Percentiles rank a stretch among this genome's conserved stretches.
phyloP scores from a whole-genome alignment of 2,329 filamentous ascomycete species.

The Fusarium sp. region DNA sequence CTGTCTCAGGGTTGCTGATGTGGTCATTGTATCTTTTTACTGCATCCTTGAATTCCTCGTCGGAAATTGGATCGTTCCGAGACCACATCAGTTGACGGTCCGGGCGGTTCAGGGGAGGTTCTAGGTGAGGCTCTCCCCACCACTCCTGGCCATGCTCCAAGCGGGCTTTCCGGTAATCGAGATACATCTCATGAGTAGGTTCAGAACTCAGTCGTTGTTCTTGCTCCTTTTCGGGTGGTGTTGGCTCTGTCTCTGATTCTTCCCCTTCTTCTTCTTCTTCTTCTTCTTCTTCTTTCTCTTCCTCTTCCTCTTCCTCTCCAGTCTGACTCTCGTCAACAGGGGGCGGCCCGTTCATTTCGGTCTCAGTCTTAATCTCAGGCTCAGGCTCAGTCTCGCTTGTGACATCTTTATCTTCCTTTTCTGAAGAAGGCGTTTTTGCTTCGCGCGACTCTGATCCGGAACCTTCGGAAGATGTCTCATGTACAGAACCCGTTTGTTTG shows the following conservation, averaged over 20 bases:
- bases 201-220: background rate
- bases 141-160: conserved; percentile 1
- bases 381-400: no score
- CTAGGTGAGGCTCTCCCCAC: conserved; percentile 20
- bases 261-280: no score
- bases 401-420: no score
- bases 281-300: no score
- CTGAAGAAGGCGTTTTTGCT: no score
- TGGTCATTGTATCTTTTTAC: conserved; percentile 3
- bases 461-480: background rate
- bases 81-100: conserved; percentile 29
- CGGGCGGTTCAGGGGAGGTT: conserved; percentile 6
- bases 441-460: background rate
- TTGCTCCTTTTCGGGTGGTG: no score
- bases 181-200: background rate
- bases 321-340: no score
- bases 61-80: conserved; percentile 16
- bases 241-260: no score
- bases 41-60: background rate
- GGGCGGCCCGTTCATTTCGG: no score
- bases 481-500: background rate
- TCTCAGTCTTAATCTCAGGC: no score
- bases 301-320: no score
- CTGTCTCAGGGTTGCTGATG: conserved; percentile 1
- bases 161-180: background rate